Conservation (phyloP, 495 filamentous ascomycete species). For the Cenococcum geophilum region DNA sequence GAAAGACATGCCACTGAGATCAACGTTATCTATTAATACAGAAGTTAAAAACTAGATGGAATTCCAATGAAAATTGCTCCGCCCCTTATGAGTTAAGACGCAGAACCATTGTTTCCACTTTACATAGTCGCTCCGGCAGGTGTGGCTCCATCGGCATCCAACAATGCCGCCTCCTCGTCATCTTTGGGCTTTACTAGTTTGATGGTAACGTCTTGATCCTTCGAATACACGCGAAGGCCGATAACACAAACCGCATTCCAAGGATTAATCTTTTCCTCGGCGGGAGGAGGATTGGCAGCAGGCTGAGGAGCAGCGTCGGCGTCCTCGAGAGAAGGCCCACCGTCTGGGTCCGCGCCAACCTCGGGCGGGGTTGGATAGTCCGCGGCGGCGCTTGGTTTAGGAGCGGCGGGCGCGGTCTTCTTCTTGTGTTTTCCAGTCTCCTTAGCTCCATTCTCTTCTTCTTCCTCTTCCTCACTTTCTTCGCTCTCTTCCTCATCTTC, state of each 20-base stretch:
- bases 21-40: no score
- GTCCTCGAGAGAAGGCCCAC: not conserved
- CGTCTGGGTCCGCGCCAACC: not conserved
- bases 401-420: not conserved
- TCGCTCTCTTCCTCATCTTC: conserved; percentile 1
- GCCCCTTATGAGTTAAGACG: no score
- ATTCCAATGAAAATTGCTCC: no score
- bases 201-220: conserved; percentile 27
- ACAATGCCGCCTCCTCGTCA: conserved; percentile 22
- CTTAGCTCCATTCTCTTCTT: conserved; percentile 11
- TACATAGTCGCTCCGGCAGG: conserved; percentile 29
- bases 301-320: conserved; percentile 18
- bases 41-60: no score
- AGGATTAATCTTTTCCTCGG: conserved; percentile 21
- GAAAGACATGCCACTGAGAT: no score
- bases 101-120: no score
- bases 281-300: not conserved
- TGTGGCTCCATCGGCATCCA: conserved; percentile 25
- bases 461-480: not conserved
- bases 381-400: not conserved
- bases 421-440: conserved; percentile 6
- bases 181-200: conserved; percentile 28
- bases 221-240: conserved; percentile 23
- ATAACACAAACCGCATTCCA: conserved; percentile 30
- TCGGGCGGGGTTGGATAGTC: not conserved